Conservation (phyloP, 352 stramenopile species). For the Globisporangium alternatum region DNA sequence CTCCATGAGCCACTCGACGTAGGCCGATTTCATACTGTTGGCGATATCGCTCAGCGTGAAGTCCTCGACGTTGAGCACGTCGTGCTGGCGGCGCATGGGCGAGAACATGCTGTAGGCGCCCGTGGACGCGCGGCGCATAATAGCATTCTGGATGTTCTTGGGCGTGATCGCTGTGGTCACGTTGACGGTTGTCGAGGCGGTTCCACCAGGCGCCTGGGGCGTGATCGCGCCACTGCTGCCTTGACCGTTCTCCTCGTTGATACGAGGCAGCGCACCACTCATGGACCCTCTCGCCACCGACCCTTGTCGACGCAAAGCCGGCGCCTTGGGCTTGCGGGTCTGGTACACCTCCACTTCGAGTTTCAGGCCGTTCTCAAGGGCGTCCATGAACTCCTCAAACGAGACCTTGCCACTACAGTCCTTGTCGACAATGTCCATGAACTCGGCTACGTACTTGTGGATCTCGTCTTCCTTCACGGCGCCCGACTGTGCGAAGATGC, state of each 20-base stretch:
- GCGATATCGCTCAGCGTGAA: conserved; percentile 74
- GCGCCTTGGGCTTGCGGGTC: conserved; percentile 25
- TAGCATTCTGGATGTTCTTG: conserved; percentile 28
- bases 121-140: conserved; percentile 27
- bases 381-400: conserved; percentile 81
- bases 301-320: conserved; percentile 18
- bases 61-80: conserved; percentile 80
- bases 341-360: conserved; percentile 76
- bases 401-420: conserved; percentile 68
- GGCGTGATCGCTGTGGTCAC: conserved; percentile 22
- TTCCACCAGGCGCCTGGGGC: conserved; percentile 9
- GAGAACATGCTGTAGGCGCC: conserved; percentile 28
- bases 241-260: conserved; percentile 35
- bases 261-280: conserved; percentile 26
- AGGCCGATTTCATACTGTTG: conserved; percentile 64
- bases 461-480: conserved; percentile 74
- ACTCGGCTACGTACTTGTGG: conserved; percentile 64
- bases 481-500: conserved; percentile 73
- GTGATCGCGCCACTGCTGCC: conserved; percentile 16
- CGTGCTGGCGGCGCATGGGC: conserved; percentile 71
- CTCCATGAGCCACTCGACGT: conserved; percentile 82
- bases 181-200: not conserved
- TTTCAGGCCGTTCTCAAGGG: conserved; percentile 71
- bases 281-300: conserved; percentile 17
- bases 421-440: conserved; percentile 72